Conservation (phyloP, 352 stramenopile species). For the Thraustochytrium sp. region DNA sequence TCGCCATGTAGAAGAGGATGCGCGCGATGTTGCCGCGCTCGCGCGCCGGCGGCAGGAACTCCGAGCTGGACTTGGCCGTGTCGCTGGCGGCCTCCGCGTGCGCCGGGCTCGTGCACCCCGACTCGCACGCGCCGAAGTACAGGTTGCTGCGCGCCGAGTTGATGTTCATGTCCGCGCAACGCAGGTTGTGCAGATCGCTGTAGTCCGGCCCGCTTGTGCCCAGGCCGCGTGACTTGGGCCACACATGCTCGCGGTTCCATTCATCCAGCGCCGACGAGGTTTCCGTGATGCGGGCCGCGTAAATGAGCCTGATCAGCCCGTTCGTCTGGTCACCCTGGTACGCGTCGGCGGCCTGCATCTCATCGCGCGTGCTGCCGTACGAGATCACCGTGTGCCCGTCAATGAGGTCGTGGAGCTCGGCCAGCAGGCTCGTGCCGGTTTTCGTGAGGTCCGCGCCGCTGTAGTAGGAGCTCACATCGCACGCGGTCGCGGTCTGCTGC, state of each 20-base stretch:
- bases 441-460: background rate
- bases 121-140: background rate
- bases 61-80: background rate
- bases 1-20: constrained; percentile 14
- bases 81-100: background rate
- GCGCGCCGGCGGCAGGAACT: background rate
- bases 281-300: background rate
- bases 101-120: background rate
- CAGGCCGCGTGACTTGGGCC: background rate
- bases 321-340: background rate
- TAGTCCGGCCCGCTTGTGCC: background rate
- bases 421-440: background rate
- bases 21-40: background rate
- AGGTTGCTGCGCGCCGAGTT: constrained; percentile 1
- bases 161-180: background rate
- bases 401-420: background rate
- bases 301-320: background rate
- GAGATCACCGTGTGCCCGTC: background rate
- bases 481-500: background rate
- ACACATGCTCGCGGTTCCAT: constrained; percentile 6
- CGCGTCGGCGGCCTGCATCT: background rate
- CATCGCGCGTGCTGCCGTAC: background rate
- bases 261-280: background rate
- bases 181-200: constrained; percentile 13
- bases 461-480: background rate